Conservation (phyloP, 306 rosid species). For the Dryas drummondii region DNA sequence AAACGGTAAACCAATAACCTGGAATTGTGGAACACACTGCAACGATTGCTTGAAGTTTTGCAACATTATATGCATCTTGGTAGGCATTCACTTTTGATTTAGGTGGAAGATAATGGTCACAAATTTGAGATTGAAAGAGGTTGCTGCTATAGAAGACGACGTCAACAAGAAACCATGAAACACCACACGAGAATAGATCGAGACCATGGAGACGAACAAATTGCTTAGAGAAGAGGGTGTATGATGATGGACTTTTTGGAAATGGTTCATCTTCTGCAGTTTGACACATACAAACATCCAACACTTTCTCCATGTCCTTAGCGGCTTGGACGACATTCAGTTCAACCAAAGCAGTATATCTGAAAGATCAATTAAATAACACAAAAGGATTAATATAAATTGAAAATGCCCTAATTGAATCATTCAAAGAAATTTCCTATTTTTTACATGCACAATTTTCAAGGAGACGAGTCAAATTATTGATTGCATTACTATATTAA, state of each 20-base stretch:
- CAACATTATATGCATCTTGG: slow-evolving; percentile 35
- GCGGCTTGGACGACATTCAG: slow-evolving; percentile 69
- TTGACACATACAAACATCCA: slow-evolving; percentile 44
- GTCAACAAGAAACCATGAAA: slow-evolving; percentile 60
- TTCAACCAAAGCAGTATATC: slow-evolving; percentile 81
- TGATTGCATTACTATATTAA: too few relatives aligned
- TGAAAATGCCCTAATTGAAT: too few relatives aligned
- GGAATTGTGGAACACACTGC: slow-evolving; percentile 65
- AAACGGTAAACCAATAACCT: slow-evolving; percentile 69
- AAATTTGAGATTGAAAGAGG: slow-evolving; percentile 64
- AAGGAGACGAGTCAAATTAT: too few relatives aligned
- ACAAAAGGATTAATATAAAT: too few relatives aligned
- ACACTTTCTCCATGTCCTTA: slow-evolving; percentile 72
- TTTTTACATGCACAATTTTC: too few relatives aligned
- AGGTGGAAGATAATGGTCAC: neutral
- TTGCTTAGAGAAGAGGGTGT: slow-evolving; percentile 45
- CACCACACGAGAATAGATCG: slow-evolving; percentile 60
- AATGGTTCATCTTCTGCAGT: slow-evolving; percentile 46
- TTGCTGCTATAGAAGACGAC: slow-evolving; percentile 69
- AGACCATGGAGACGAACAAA: slow-evolving; percentile 61
- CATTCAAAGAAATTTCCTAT: too few relatives aligned
- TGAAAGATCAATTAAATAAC: slow-evolving; percentile 7
- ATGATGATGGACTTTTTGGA: neutral
- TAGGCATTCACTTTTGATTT: neutral
- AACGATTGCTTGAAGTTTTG: slow-evolving; percentile 60